Conservation (phyloP, 768 basidiomycete genomes). For the Boletales sp. region DNA sequence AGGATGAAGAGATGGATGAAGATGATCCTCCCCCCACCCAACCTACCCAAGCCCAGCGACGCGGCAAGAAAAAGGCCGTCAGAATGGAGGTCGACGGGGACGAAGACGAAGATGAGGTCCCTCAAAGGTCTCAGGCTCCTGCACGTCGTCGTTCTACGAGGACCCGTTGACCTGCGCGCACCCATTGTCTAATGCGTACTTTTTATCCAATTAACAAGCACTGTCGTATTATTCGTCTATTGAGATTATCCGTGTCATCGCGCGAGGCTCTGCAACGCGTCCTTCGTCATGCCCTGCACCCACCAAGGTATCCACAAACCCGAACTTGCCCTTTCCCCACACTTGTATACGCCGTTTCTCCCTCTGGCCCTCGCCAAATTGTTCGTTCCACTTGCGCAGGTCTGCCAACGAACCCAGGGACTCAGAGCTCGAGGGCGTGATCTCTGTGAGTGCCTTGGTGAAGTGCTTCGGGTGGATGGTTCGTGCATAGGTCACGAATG, state of each 20-base stretch:
- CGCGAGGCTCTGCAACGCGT: conserved; percentile 33
- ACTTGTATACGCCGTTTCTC: conserved; percentile 65
- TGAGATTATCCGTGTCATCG: conserved; percentile 13
- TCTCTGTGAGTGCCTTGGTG: conserved; percentile 80
- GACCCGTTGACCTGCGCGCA: conserved; percentile 6
- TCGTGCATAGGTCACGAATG: conserved; percentile 27
- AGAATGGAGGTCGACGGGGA: conserved; percentile 45
- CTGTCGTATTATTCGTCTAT: conserved; percentile 27
- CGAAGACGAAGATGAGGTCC: conserved; percentile 27
- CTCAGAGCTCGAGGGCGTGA: conserved; percentile 87
- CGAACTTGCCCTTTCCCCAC: conserved; percentile 88
- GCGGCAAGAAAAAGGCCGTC: conserved; percentile 27
- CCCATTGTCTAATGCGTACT: conserved; percentile 8
- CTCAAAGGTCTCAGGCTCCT: conserved; percentile 15
- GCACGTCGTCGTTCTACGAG: conserved; percentile 20
- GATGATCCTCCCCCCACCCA: conserved; percentile 32
- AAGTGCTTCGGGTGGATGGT: conserved; percentile 64
- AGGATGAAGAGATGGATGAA: conserved; percentile 36
- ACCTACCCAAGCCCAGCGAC: conserved; percentile 13
- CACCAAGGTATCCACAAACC: conserved; percentile 58
- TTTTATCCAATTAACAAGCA: conserved; percentile 14
- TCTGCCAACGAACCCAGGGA: conserved; percentile 69
- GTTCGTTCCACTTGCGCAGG: conserved; percentile 86
- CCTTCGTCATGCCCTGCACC: conserved; percentile 38
- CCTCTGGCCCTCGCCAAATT: conserved; percentile 83